A percentile compares a stretch with the other conserved stretches of the same genome.
These are phyloP conservation scores for Fraxinus xanthoxyloides DNA, from an alignment of 305 asterid species.

Conservation along the genomic window DNA sequence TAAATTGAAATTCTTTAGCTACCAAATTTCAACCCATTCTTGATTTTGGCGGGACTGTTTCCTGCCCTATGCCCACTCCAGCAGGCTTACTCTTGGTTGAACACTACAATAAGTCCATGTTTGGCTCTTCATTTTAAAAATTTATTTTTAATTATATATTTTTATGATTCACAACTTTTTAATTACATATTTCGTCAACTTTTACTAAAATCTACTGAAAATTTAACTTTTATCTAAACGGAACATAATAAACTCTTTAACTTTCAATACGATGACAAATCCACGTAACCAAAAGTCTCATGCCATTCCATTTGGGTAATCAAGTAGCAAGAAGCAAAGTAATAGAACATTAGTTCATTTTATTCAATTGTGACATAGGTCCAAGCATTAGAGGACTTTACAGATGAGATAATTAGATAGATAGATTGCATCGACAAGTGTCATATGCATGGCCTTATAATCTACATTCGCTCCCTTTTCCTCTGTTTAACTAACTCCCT, in stretches of 20 bases:
- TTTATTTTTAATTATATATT: no score
- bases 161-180: no score
- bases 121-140: background rate
- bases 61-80: background rate
- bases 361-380: background rate
- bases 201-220: no score
- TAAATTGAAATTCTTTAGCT: background rate
- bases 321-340: background rate
- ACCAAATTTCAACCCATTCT: background rate
- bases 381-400: background rate
- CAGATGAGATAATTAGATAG: slow-evolving; percentile 34
- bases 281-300: background rate
- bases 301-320: background rate
- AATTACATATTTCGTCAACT: no score
- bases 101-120: background rate
- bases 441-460: slow-evolving; percentile 59
- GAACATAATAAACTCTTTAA: no score
- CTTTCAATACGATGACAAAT: background rate
- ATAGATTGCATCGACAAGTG: slow-evolving; percentile 46
- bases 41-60: background rate
- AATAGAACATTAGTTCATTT: background rate
- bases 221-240: background rate
- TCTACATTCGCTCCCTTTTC: slow-evolving; percentile 17
- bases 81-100: background rate
- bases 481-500: background rate